These are phyloP conservation scores for Ceratocystis diversiconidia DNA, from an alignment of 2,329 filamentous ascomycete genomes.

Conservation along the genomic window DNA sequence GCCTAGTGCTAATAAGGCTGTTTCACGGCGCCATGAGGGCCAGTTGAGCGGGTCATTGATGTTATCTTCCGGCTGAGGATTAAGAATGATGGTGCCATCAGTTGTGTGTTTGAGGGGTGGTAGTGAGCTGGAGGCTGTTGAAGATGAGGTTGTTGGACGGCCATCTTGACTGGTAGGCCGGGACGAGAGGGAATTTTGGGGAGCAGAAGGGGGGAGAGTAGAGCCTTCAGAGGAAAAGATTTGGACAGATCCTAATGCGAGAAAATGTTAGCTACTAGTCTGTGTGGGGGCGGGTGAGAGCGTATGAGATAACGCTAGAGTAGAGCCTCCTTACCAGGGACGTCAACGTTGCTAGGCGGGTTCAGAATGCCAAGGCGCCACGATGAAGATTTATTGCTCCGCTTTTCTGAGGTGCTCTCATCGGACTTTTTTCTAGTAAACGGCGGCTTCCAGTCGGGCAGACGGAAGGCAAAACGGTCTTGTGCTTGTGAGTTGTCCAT, in stretches of 20 bases:
- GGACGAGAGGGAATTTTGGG: constrained; percentile 14
- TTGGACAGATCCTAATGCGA: constrained; percentile 41
- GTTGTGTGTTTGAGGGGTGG: constrained; percentile 56
- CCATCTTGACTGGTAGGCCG: constrained; percentile 15
- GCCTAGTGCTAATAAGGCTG: constrained; percentile 66
- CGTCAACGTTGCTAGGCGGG: constrained; percentile 67
- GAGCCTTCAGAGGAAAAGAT: constrained; percentile 42
- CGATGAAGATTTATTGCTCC: not conserved
- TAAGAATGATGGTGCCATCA: constrained; percentile 72
- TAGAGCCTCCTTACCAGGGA: constrained; percentile 52
- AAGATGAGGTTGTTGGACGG: constrained; percentile 14
- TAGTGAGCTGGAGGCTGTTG: constrained; percentile 17
- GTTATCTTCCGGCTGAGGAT: constrained; percentile 84
- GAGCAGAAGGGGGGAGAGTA: constrained; percentile 29
- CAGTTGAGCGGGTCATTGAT: constrained; percentile 88
- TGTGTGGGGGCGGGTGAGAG: not conserved
- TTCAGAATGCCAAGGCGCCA: constrained; percentile 71
- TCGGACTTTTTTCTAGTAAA: not conserved
- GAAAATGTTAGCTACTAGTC: not conserved
- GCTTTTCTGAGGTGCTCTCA: not conserved
- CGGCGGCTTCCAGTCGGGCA: not conserved
- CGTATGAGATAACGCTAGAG: not conserved
- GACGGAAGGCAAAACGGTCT: not conserved
- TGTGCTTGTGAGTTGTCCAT: not conserved
- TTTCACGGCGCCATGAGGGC: constrained; percentile 67